These are phyloP conservation scores for Crepidotus variabilis DNA, from an alignment of 768 basidiomycete genomes.

Conservation along the genomic window DNA sequence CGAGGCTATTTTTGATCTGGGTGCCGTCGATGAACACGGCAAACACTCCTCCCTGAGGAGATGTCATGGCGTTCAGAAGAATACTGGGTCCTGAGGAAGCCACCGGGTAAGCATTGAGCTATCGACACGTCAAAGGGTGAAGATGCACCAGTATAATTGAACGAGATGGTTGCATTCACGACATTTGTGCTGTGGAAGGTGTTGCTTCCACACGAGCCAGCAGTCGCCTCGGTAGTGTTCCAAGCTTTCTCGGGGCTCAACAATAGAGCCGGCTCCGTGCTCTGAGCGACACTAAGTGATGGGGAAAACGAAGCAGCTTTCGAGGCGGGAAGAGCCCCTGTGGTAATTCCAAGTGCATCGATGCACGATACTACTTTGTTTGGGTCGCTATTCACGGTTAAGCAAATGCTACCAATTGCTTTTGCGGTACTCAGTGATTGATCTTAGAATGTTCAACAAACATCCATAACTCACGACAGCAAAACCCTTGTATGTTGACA, in stretches of 20 bases:
- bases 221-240: slow-evolving; percentile 8
- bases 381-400: neutral
- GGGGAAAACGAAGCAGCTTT: slow-evolving; percentile 11
- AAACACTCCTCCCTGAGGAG: slow-evolving; percentile 15
- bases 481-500: neutral
- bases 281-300: slow-evolving; percentile 5
- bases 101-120: neutral
- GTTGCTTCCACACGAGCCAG: slow-evolving; percentile 3
- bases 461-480: neutral
- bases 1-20: slow-evolving; percentile 11
- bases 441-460: neutral
- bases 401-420: neutral
- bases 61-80: slow-evolving; percentile 16
- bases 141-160: slow-evolving; percentile 18
- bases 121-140: neutral
- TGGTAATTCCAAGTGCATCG: slow-evolving; percentile 14
- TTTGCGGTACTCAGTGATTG: neutral
- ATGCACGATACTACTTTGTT: slow-evolving; percentile 5
- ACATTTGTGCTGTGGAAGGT: slow-evolving; percentile 9
- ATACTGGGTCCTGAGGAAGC: slow-evolving; percentile 14
- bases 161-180: slow-evolving; percentile 15
- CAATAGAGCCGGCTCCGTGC: slow-evolving; percentile 2
- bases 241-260: slow-evolving; percentile 10
- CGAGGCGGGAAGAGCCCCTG: slow-evolving; percentile 13
- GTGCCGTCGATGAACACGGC: slow-evolving; percentile 16